Base-by-base conservation (phyloP, 2,329 filamentous ascomycete genomes). In the Cladorrhinum sp. region DNA sequence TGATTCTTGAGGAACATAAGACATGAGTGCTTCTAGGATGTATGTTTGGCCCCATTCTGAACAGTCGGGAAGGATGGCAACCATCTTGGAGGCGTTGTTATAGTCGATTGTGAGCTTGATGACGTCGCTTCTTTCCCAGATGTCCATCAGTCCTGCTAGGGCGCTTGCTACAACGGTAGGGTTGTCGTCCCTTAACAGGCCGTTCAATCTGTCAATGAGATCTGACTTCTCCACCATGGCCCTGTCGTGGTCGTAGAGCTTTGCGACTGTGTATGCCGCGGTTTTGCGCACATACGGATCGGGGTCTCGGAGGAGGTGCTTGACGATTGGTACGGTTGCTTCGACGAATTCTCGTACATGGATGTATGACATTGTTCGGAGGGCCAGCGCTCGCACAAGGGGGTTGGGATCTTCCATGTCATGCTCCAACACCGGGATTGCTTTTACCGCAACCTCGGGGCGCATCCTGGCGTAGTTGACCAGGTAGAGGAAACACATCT, bases 21-120 rank as follows among this genome's bases (percentile, higher is more conserved):
- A 95, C 90, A 98, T 98, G 69, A 99, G 82, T 20, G 95, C 93
- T 77, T 99, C 95, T 8, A 99, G 83, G 59, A 99, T 98, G 74
- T 99, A 99, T 22, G 93, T 97, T 79, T 99, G 95, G 48, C 95
- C 93, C 95, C 95, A 99, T 91, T 99, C 95, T 18, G 95, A 98
- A 77, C 95, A 98, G 73, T 99, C 95, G 1, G 95, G 89, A 23
- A 99, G 77, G 63, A 99, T 98, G 49, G 95, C 92, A 36, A 98
- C 92, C 81, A 99, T 95, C 78, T 99, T 99, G 55, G 93, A 98
- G 24, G 95, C 95, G 76, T 96, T 99, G 64, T 87, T 86, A 73
- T 99, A 98, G 77, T 99, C 95, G 69, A 99, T 97, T 2, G 95
- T 98, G 64, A 99, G 86, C 74, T 96, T 97, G 75, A 99, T 99